Evolutionary conservation across 148 eudicot species (phyloP), one percentile per base, ranked within the genome.

Genomic region (Fallopia convolvulus): DNA sequence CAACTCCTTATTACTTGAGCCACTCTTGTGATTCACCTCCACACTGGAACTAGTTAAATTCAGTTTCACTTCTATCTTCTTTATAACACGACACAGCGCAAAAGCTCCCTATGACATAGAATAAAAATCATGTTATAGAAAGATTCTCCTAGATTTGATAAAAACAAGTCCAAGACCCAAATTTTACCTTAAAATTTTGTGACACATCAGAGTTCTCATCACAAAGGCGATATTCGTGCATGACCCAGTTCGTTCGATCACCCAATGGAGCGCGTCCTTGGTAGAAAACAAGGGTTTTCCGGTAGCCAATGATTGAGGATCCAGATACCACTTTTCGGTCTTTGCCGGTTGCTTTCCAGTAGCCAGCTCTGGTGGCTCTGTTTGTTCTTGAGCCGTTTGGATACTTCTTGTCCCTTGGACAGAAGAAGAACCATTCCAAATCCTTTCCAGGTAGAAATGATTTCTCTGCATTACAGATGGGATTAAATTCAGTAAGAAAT

Each of bases 291-390:
- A 93, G 89, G 75, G 97, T 93, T 82, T 93, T 93, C 17, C 97
- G 84, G 75, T 81, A 91, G 11, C 95, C 97, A 14, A 81, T 83
- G 70, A 78, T 86, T 79, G 84, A 78, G 76, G 91, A 82, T 39
- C 86, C 88, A 66, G 95, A 89, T 0, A 80, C 87, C 33, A 93
- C 89, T 75, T 88, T 93, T 71, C 93, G 77, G 88, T 93, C 97
- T 81, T 93, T 93, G 0, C 97, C 97, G 33, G 97, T 93, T 72
- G 97, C 97, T 86, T 93, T 93, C 97, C 97, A 93, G 82, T 93
- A 93, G 39, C 97, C 97, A 40, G 97, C 91, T 77, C 80, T 85
- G 61, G 97, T 93, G 70, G 97, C 97, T 83, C 97, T 84, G 73
- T 93, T 93, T 2, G 93, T 88, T 30, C 95, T 86, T 10, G 93